Percentiles rank a stretch among this genome's conserved stretches.
Evolutionary conservation across 2,329 filamentous ascomycete genomes (phyloP).

Genomic region (Ampelomyces quisqualis): DNA sequence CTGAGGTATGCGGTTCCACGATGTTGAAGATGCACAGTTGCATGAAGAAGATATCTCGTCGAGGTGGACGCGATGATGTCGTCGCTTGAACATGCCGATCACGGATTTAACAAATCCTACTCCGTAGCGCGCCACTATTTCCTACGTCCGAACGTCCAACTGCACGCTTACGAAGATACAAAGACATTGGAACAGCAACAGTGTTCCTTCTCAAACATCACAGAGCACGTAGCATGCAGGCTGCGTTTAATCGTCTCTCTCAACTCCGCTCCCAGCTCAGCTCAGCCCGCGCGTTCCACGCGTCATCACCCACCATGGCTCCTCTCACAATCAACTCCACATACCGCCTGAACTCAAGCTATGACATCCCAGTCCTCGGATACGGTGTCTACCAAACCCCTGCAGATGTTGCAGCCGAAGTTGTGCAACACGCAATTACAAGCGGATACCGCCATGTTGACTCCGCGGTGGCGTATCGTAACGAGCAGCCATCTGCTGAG

Average conservation of each 20-base stretch:
- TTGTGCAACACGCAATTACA: conserved; percentile 60
- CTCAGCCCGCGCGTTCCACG: conserved; percentile 16
- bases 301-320: conserved; percentile 44
- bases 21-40: no score
- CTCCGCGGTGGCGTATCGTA: conserved; percentile 65
- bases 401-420: conserved; percentile 57
- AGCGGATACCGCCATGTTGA: conserved; percentile 65
- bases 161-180: no score
- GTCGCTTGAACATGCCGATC: no score
- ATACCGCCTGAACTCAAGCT: conserved; percentile 58
- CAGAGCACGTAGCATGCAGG: conserved; percentile 6
- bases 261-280: conserved; percentile 11
- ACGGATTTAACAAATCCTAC: no score
- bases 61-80: no score
- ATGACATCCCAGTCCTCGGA: conserved; percentile 62
- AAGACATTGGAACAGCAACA: no score
- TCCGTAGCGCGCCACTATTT: no score
- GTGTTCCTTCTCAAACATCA: no score
- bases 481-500: conserved; percentile 66
- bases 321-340: conserved; percentile 50
- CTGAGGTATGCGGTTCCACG: no score
- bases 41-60: no score
- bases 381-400: conserved; percentile 57
- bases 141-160: no score
- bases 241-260: conserved; percentile 17